Base-by-base conservation (phyloP, 2,329 filamentous ascomycete genomes). In the Pseudophaeomoniella oleicola region DNA sequence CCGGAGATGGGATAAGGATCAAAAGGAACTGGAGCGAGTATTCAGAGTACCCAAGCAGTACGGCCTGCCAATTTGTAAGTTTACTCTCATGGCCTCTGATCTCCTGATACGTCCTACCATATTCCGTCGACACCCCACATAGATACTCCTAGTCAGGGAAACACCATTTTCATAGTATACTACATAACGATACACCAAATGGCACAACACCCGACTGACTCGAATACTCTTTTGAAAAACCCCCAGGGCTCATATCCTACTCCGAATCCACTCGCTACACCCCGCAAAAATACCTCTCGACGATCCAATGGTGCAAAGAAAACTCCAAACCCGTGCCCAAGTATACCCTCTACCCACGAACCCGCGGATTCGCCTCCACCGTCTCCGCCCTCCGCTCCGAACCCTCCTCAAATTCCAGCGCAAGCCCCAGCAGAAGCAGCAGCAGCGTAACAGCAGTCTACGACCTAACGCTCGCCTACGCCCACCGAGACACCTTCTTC, bases 221-320 rank as follows among this genome's bases (percentile, higher is more conserved):
- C n/a, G n/a, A n/a, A n/a, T n/a, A n/a, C n/a, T n/a, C n/a, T n/a
- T n/a, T n/a, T n/a, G n/a, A n/a, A n/a, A n/a, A n/a, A n/a, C 36
- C 43, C 19, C 6, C 44, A 76, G 72, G 72, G 75, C 67, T 78
- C 45, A 66, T 79, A 45, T 72, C 71, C 46, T 78, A 72, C 59
- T 74, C 69, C 47, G 74, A 78, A 57, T 69, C 67, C n/a, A 76
- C 72, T 5, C 64, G 73, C 42, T 76, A 65, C 50, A 75, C 69
- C 2, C 56, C 57, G 1, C 48, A 56, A 38, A 77, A 75, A 51
- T 66, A 69, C 44, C 54, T 43, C 15, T 60, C 67, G 42, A 66
- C 71, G 1, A 59, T 59, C 39, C 48, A 51, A 4, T 76, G 69
- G 66, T 76, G 71, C 53, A 58, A 60, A 37, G 55, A 58, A 41